Evolutionary conservation across 768 basidiomycete genomes (phyloP).

Genomic region (Agaricus bisporus): DNA sequence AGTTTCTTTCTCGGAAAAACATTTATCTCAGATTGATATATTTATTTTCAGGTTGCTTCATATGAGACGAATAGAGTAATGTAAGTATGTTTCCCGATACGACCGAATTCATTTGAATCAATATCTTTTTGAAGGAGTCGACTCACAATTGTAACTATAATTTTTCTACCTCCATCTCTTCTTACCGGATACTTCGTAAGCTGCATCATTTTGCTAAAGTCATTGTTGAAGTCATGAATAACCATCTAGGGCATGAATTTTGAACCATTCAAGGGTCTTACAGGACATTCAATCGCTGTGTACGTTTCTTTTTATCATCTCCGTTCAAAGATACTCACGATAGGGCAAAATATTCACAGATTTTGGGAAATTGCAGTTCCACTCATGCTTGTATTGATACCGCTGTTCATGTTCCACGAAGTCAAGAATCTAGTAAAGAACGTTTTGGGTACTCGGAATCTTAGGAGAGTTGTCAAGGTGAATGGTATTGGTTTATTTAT

Average conservation of each 20-base stretch:
- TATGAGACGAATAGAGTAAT: constrained; percentile 66
- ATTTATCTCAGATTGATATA: not conserved
- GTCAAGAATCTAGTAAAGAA: constrained; percentile 40
- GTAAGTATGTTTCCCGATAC: constrained; percentile 24
- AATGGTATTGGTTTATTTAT: not conserved
- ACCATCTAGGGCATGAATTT: constrained; percentile 67
- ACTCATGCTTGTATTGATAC: constrained; percentile 49
- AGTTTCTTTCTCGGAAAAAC: constrained; percentile 12
- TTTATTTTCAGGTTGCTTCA: constrained; percentile 42
- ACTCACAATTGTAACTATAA: constrained; percentile 61
- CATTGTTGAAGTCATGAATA: not conserved
- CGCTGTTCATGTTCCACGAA: constrained; percentile 52
- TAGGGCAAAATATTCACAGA: constrained; percentile 22
- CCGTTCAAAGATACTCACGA: not conserved
- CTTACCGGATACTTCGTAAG: constrained; percentile 71
- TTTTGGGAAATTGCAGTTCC: constrained; percentile 70
- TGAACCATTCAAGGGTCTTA: constrained; percentile 40
- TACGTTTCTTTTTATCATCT: constrained; percentile 22
- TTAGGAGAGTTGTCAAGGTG: constrained; percentile 34
- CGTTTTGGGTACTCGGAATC: constrained; percentile 34
- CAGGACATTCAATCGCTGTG: constrained; percentile 39
- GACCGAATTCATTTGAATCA: not conserved
- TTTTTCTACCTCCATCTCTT: constrained; percentile 64
- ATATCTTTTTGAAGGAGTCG: constrained; percentile 39
- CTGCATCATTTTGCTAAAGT: constrained; percentile 10